phyloP scores from a whole-genome alignment of 768 basidiomycete genomes.

The Rhodocollybia butyracea region DNA sequence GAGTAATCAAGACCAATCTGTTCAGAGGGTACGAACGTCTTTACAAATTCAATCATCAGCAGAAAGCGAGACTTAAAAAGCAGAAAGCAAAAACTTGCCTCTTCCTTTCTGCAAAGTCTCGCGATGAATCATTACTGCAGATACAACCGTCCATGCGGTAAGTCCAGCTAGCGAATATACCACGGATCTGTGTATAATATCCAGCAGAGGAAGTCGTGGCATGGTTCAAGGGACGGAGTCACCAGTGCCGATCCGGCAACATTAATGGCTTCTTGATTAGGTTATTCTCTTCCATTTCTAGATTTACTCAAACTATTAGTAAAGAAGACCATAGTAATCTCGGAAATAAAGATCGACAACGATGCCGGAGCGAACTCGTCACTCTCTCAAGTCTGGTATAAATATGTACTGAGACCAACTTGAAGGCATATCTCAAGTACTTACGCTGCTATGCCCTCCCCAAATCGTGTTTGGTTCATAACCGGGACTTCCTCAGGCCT shows the following conservation, averaged over 20 bases:
- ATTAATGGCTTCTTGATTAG: too few relatives aligned
- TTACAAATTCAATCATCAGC: constrained; percentile 8
- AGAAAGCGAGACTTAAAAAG: neutral
- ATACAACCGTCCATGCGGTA: constrained; percentile 48
- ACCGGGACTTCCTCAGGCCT: constrained; percentile 32
- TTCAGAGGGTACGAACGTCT: neutral
- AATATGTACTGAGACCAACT: too few relatives aligned
- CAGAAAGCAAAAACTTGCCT: constrained; percentile 38
- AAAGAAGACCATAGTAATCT: too few relatives aligned
- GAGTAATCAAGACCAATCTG: neutral
- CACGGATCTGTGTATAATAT: constrained; percentile 52
- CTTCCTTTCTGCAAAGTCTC: constrained; percentile 51
- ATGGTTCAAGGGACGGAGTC: neutral
- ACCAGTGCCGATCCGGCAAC: too few relatives aligned
- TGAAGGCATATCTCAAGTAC: too few relatives aligned
- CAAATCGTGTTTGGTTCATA: constrained; percentile 12
- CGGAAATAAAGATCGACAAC: neutral
- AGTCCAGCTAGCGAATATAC: constrained; percentile 51
- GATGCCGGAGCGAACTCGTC: neutral
- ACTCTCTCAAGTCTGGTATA: too few relatives aligned
- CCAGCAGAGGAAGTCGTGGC: constrained; percentile 29
- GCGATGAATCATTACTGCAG: constrained; percentile 50
- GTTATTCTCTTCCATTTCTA: too few relatives aligned
- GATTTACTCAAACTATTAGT: too few relatives aligned
- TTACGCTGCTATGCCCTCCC: constrained; percentile 5